phyloP scores from a whole-genome alignment of 140 eudicot species.

The Senecio squalidus region DNA sequence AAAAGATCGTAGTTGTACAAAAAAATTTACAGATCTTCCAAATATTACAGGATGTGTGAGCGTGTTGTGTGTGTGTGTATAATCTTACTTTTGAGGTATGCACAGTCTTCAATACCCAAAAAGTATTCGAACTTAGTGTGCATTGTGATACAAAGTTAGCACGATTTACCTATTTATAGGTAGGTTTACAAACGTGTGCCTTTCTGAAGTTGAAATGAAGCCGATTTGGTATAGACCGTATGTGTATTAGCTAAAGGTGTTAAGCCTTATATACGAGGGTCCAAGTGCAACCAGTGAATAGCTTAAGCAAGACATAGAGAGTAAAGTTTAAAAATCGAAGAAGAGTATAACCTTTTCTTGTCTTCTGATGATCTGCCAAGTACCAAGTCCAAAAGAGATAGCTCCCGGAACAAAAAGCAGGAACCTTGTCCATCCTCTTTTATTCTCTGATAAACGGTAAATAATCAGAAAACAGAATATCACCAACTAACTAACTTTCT shows the following conservation, averaged over 20 bases:
- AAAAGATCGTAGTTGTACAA: too few species aligned
- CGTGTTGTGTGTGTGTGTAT: too few species aligned
- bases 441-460: conserved; percentile 36
- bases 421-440: conserved; percentile 66
- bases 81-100: too few species aligned
- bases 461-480: background rate
- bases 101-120: too few species aligned
- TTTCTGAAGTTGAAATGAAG: background rate
- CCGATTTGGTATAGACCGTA: background rate
- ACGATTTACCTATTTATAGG: too few species aligned
- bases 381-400: conserved; percentile 81
- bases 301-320: background rate
- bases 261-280: background rate
- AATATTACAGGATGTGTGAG: too few species aligned
- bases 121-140: background rate
- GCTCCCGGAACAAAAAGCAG: conserved; percentile 93
- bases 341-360: conserved; percentile 61
- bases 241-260: background rate
- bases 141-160: too few species aligned
- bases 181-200: background rate
- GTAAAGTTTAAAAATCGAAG: background rate
- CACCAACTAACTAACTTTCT: conserved; percentile 1
- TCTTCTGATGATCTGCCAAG: conserved; percentile 87
- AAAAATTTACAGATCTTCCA: too few species aligned
- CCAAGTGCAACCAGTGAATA: background rate